These are phyloP conservation scores for Salix koriyanagi DNA, from an alignment of 345 rosid genomes.

Conservation along the genomic window DNA sequence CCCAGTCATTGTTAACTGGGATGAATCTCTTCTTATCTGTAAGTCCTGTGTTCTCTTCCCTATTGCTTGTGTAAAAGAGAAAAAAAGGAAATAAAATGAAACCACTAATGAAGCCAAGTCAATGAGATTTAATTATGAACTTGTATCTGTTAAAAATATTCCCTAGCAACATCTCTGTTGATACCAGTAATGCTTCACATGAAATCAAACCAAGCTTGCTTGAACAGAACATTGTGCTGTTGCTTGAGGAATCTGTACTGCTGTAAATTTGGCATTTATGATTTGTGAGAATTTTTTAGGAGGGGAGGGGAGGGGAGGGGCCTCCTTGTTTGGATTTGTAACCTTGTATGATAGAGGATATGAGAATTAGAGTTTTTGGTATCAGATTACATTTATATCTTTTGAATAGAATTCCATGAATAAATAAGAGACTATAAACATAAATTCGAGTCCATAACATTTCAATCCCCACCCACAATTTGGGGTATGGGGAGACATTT, in stretches of 20 bases:
- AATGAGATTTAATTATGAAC: neutral
- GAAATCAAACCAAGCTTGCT: neutral
- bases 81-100: neutral
- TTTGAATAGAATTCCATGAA: too few species aligned
- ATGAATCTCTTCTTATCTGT: slow-evolving; percentile 98
- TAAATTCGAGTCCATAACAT: too few species aligned
- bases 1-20: slow-evolving; percentile 91
- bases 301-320: too few species aligned
- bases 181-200: neutral
- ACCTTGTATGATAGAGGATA: too few species aligned
- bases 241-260: neutral
- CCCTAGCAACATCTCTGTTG: neutral
- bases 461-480: too few species aligned
- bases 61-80: neutral
- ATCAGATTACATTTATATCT: too few species aligned
- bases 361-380: too few species aligned
- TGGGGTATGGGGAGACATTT: too few species aligned
- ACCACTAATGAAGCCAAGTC: neutral
- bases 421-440: too few species aligned
- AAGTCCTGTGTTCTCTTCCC: slow-evolving; percentile 26
- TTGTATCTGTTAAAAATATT: neutral
- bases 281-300: too few species aligned
- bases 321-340: too few species aligned
- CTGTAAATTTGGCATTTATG: neutral
- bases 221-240: neutral